These are phyloP conservation scores for Cladobotryum mycophilum DNA, from an alignment of 2,329 filamentous ascomycete species.

Conservation along the genomic window DNA sequence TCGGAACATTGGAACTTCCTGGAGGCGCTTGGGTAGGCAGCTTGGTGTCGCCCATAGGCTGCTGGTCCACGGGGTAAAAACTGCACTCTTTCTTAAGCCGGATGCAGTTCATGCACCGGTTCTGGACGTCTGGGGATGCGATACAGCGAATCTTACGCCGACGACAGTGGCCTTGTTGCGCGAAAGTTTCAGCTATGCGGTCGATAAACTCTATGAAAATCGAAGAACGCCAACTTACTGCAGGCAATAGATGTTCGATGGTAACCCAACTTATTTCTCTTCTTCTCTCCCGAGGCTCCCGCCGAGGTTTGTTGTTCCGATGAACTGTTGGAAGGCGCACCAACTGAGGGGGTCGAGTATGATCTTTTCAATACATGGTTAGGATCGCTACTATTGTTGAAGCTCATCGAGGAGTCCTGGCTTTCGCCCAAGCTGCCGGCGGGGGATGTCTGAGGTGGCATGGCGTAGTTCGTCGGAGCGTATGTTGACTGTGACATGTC, in stretches of 20 bases:
- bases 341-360: slow-evolving; percentile 35
- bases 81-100: slow-evolving; percentile 90
- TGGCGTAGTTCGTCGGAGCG: slow-evolving; percentile 21
- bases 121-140: slow-evolving; percentile 66
- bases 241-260: slow-evolving; percentile 93
- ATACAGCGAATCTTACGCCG: slow-evolving; percentile 91
- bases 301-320: slow-evolving; percentile 16
- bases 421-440: slow-evolving; percentile 26
- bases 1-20: slow-evolving; percentile 34
- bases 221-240: slow-evolving; percentile 55
- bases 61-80: slow-evolving; percentile 83
- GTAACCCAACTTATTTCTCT: slow-evolving; percentile 87
- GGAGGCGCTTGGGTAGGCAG: slow-evolving; percentile 30
- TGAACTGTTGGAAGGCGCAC: slow-evolving; percentile 4
- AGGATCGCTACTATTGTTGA: slow-evolving; percentile 28
- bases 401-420: slow-evolving; percentile 26
- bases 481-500: slow-evolving; percentile 34
- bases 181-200: background rate
- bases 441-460: slow-evolving; percentile 21
- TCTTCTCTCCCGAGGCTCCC: slow-evolving; percentile 43
- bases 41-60: slow-evolving; percentile 47
- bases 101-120: slow-evolving; percentile 87
- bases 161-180: slow-evolving; percentile 70
- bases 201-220: background rate
- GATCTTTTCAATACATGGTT: slow-evolving; percentile 40